Conservation (phyloP, 805 yeast genomes). For the Suhomyces tanzawaensis region DNA sequence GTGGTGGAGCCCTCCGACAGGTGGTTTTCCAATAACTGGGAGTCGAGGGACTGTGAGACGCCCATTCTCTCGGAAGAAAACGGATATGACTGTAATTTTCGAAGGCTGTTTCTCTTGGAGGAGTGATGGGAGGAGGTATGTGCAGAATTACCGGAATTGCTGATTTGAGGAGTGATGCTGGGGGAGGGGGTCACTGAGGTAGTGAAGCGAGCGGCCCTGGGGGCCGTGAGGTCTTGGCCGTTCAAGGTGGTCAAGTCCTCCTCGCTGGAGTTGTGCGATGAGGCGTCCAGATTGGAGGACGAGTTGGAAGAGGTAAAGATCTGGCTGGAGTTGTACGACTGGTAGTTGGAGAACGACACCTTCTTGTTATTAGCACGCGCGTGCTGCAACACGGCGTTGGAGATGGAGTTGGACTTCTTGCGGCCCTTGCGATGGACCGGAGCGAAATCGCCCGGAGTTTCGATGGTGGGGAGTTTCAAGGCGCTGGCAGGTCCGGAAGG, state of each 20-base stretch:
- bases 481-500: not conserved
- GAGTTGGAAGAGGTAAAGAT: constrained; percentile 10
- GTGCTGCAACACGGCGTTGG: constrained; percentile 23
- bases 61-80: constrained; percentile 9
- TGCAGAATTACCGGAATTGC: constrained; percentile 7
- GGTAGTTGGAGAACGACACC: constrained; percentile 17
- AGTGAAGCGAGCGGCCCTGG: constrained; percentile 4
- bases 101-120: constrained; percentile 16
- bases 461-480: not conserved
- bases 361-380: constrained; percentile 19
- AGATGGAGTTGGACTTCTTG: constrained; percentile 20
- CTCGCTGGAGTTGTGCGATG: constrained; percentile 13
- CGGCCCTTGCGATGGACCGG: constrained; percentile 5
- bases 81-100: constrained; percentile 13
- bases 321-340: constrained; percentile 8
- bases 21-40: constrained; percentile 11
- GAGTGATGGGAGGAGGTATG: constrained; percentile 12
- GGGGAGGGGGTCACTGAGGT: constrained; percentile 11
- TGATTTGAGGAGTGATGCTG: constrained; percentile 5
- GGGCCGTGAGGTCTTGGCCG: not conserved
- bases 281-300: constrained; percentile 10
- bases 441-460: not conserved
- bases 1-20: constrained; percentile 7
- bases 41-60: constrained; percentile 11
- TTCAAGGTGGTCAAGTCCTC: constrained; percentile 9